Evolutionary conservation across 805 yeast species (phyloP), one percentile per base, ranked within the genome.

Genomic region (Yamadazyma nakazawae): DNA sequence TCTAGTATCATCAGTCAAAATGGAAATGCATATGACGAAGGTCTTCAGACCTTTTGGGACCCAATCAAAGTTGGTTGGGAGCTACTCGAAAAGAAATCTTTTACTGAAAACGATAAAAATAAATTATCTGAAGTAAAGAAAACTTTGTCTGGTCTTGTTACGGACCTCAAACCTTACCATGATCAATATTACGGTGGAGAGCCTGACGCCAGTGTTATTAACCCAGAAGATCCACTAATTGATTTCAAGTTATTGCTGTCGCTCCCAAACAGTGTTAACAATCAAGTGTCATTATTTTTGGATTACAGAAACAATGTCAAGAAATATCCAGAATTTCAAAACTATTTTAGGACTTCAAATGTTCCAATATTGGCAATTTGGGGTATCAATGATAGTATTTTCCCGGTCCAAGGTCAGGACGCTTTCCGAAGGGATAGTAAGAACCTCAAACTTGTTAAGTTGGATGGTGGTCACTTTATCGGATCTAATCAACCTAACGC

Each of bases 1-100:
- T 42, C 54, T 5, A 72, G 63, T 5, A 50, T 73, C 34, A 55
- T 74, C 43, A 37, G 64, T 10, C 78, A 73, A 56, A 73, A 71
- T 48, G 77, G 77, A 9, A 74, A 71, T 55, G 75, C 75, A 17
- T 73, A 73, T 47, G 68, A 54, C 8, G 76, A 68, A 42, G 78
- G 77, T 9, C 45, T 73, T n/a, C 67, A 57, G 32, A 60, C 50
- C 12, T 70, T 70, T 47, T 73, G 77, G 78, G 64, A 48, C 6
- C 69, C 72, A 6, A 37, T 72, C 14, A 51, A 52, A 41, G 49
- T 53, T 28, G 62, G 53, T 42, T 73, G 76, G 77, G 43, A 42
- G 21, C 47, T 57, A 3, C 54, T 52, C 9, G 59, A 55, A 14
- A 41, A 44, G 16, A 21, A n/a, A 6, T 12, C 45, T 2, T 38